Percentiles rank a stretch among this genome's conserved stretches.
Evolutionary conservation across 2,329 filamentous ascomycete genomes (phyloP).

Genomic region (Alternaria postmessia): DNA sequence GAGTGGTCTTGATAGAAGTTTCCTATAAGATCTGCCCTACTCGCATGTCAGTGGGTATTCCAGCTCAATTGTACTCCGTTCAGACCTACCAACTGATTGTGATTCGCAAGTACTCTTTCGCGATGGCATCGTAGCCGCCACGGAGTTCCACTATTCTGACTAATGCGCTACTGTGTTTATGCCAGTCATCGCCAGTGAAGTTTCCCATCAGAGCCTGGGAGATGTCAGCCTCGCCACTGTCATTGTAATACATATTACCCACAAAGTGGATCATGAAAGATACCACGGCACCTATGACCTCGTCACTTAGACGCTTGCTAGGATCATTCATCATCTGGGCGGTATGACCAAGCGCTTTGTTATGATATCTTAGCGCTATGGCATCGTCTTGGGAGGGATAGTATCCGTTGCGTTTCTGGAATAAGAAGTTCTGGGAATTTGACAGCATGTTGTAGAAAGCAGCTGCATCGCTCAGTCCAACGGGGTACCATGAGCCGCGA

Average conservation of each 20-base stretch:
- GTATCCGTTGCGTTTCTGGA: conserved; percentile 28
- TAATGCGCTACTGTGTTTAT: conserved; percentile 35
- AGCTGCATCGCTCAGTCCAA: conserved; percentile 32
- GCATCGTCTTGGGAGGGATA: conserved; percentile 32
- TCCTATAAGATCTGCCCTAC: conserved; percentile 39
- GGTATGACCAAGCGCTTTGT: conserved; percentile 31
- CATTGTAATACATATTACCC: not conserved
- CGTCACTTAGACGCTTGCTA: conserved; percentile 30
- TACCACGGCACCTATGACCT: conserved; percentile 27
- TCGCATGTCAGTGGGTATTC: conserved; percentile 3
- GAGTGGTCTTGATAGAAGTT: conserved; percentile 42
- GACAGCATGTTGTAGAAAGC: conserved; percentile 38
- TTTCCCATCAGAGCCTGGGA: conserved; percentile 27
- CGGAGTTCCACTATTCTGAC: conserved; percentile 32
- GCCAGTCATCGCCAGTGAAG: conserved; percentile 31
- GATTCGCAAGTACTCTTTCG: conserved; percentile 34
- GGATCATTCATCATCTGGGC: conserved; percentile 32
- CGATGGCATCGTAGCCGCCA: conserved; percentile 35
- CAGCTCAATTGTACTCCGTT: not conserved
- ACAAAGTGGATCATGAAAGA: conserved; percentile 43
- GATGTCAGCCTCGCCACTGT: conserved; percentile 5
- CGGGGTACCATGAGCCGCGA: conserved; percentile 38
- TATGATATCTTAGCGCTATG: conserved; percentile 31
- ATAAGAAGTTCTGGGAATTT: conserved; percentile 39
- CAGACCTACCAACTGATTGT: conserved; percentile 38